Conservation (phyloP, 1,139 yeast genomes). For the Blastobotrys proliferans region DNA sequence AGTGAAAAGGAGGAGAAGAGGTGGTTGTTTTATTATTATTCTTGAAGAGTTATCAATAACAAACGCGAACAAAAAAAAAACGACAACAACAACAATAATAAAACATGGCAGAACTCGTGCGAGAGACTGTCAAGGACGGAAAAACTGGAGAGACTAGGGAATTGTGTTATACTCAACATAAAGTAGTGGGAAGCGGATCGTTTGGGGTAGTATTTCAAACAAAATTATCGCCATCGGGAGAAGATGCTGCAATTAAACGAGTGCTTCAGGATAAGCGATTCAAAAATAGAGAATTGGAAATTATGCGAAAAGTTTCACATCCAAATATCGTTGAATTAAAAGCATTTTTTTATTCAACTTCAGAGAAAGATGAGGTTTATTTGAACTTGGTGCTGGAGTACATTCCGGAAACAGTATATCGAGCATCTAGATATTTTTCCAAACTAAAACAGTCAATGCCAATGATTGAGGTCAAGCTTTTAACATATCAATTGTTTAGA, state of each 20-base stretch:
- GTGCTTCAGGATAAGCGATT: constrained; percentile 93
- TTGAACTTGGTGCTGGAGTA: constrained; percentile 84
- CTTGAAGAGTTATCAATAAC: background rate
- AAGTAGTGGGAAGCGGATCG: constrained; percentile 96
- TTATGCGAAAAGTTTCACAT: constrained; percentile 86
- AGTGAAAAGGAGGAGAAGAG: background rate
- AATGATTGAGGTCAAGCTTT: constrained; percentile 76
- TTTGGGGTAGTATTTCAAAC: constrained; percentile 96
- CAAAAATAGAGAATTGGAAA: constrained; percentile 93
- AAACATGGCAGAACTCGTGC: constrained; percentile 47
- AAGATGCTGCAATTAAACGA: constrained; percentile 84
- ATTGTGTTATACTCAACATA: constrained; percentile 65
- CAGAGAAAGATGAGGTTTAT: constrained; percentile 72
- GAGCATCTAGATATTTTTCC: constrained; percentile 82
- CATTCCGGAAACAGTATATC: constrained; percentile 91
- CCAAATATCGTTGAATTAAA: constrained; percentile 83
- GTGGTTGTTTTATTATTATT: background rate
- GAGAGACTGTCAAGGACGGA: constrained; percentile 73
- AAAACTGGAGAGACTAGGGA: constrained; percentile 60
- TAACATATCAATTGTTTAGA: constrained; percentile 87
- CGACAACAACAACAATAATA: background rate
- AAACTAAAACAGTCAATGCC: constrained; percentile 79
- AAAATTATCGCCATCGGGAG: constrained; percentile 67
- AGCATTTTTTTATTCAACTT: constrained; percentile 83
- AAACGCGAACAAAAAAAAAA: too few relatives aligned